These are phyloP conservation scores for Aspergillus incahuasiensis DNA, from an alignment of 495 filamentous ascomycete species.

Conservation along the genomic window DNA sequence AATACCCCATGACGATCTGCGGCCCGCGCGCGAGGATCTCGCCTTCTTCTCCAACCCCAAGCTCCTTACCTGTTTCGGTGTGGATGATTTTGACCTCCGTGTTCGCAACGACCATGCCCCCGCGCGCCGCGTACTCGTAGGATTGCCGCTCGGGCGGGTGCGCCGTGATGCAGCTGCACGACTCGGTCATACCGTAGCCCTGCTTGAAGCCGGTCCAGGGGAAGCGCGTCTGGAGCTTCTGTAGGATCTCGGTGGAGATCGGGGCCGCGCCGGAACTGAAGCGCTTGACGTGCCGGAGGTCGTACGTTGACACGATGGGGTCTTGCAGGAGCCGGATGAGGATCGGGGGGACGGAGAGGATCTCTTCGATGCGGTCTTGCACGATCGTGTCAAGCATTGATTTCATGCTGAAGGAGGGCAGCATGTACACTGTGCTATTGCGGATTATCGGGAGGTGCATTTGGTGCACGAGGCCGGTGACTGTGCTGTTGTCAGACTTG, in stretches of 20 bases:
- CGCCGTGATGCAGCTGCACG: conserved; percentile 56
- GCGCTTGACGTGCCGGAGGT: conserved; percentile 46
- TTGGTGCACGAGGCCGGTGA: conserved; percentile 54
- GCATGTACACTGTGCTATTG: conserved; percentile 55
- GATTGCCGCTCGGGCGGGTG: conserved; percentile 49
- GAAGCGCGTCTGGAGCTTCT: conserved; percentile 52
- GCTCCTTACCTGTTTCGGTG: conserved; percentile 41
- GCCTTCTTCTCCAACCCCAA: conserved; percentile 47
- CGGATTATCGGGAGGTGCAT: conserved; percentile 55
- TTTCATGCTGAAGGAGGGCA: conserved; percentile 55
- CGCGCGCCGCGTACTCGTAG: conserved; percentile 55
- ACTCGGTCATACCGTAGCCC: conserved; percentile 68
- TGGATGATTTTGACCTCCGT: conserved; percentile 60
- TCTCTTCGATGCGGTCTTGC: conserved; percentile 50
- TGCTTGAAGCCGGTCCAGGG: conserved; percentile 62
- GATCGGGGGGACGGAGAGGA: conserved; percentile 66
- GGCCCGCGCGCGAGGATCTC: conserved; percentile 57
- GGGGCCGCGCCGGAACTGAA: conserved; percentile 63
- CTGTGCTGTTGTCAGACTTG: conserved; percentile 10
- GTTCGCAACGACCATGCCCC: conserved; percentile 54
- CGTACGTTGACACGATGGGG: conserved; percentile 57
- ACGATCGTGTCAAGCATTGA: conserved; percentile 50
- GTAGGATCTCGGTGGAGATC: conserved; percentile 57
- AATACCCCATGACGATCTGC: conserved; percentile 56
- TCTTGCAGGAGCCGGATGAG: conserved; percentile 63